Evolutionary conservation across 2,329 filamentous ascomycete species (phyloP), one percentile per base, ranked within the genome.

Genomic region (Parasarocladium wereldwijsianum): DNA sequence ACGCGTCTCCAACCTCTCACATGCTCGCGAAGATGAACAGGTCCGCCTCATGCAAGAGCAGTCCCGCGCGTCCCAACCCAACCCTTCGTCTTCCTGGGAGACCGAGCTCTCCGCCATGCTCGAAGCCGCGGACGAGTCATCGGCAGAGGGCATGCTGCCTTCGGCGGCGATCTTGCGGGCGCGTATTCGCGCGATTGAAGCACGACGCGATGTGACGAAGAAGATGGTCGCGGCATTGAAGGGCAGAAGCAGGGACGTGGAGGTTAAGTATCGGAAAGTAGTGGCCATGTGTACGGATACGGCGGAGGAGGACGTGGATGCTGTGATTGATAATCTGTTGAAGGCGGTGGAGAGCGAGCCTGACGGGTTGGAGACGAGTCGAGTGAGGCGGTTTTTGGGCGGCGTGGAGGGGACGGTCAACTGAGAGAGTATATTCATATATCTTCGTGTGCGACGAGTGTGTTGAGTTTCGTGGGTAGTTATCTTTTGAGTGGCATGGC

Each of bases 261-360:
- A 93, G 45, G 64, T 78, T 40, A 84, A 90, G 53, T 94, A 94
- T 49, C 70, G 85, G 16, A 80, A 78, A 40, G 82, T 96, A 17
- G 84, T 98, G 15, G 75, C 79, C 32, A 60, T 94, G 9, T 94
- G 87, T 48, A 93, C 85, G 0, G 76, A 74, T 7, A 80, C 86
- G 19, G 66, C 72, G 1, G 84, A 92, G 37, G 64, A 66, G 7
- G 70, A 83, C 34, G 80, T 96, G 10, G 90, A 96, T 42, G 70
- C 71, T 34, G 70, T 85, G 30, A 63, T 94, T 1, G 81, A 84
- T 31, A 74, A 75, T 3, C 60, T 98, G 24, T 70, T 92, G 26
- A 74, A 82, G 37, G 90, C 90, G 3, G 79, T 96, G 3, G 87
- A 93, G 54, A 93, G 85, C 44, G 86, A 94, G 49, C 70, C 66